These are phyloP conservation scores for Rhizoctonia solani DNA, from an alignment of 1,284 basidiomycete species.

Conservation along the genomic window DNA sequence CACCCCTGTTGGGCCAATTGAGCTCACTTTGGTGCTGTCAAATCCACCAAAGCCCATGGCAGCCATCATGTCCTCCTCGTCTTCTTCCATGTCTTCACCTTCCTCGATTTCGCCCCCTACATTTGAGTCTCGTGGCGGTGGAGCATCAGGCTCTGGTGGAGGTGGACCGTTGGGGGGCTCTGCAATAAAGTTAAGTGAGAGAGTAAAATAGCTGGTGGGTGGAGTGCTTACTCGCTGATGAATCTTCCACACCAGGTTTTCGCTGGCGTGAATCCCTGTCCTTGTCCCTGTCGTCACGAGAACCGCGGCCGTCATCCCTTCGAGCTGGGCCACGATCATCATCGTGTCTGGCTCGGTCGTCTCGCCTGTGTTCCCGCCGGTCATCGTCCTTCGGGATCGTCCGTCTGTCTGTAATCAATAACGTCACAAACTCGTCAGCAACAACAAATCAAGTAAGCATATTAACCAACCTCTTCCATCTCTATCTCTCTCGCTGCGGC, in stretches of 20 bases:
- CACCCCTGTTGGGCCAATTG: not conserved
- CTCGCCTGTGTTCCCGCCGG: slow-evolving; percentile 42
- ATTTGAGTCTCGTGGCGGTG: slow-evolving; percentile 47
- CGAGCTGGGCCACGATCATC: slow-evolving; percentile 34
- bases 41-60: slow-evolving; percentile 92
- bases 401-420: slow-evolving; percentile 32
- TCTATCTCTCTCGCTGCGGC: slow-evolving; percentile 12
- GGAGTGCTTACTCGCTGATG: slow-evolving; percentile 44
- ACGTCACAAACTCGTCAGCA: slow-evolving; percentile 35
- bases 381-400: slow-evolving; percentile 28
- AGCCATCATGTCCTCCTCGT: slow-evolving; percentile 82
- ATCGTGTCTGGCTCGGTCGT: slow-evolving; percentile 43
- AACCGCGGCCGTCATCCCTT: slow-evolving; percentile 39
- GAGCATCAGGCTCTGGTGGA: slow-evolving; percentile 49
- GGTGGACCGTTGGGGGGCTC: slow-evolving; percentile 38
- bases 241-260: slow-evolving; percentile 40
- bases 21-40: slow-evolving; percentile 81
- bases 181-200: slow-evolving; percentile 40
- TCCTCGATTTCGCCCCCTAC: slow-evolving; percentile 52
- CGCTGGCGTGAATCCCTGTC: slow-evolving; percentile 7
- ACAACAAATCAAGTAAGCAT: not conserved
- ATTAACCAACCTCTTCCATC: slow-evolving; percentile 20
- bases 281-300: slow-evolving; percentile 27
- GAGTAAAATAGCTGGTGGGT: slow-evolving; percentile 38
- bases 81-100: slow-evolving; percentile 67